These are phyloP conservation scores for Aschersonia sp. DNA, from an alignment of 2,329 filamentous ascomycete species.

Conservation along the genomic window DNA sequence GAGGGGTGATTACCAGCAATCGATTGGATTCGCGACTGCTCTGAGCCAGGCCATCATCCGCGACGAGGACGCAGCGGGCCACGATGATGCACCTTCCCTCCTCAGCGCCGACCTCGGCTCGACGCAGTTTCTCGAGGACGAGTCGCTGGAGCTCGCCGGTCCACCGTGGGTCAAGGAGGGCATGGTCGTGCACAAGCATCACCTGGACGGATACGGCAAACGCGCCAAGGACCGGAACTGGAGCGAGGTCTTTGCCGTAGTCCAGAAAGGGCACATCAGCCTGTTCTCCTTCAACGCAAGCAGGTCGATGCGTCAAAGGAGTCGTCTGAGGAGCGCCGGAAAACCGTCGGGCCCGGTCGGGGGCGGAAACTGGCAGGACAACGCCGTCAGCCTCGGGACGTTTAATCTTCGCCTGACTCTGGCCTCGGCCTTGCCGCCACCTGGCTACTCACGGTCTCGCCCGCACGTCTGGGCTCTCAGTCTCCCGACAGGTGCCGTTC, in stretches of 20 bases:
- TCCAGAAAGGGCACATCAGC: constrained; percentile 87
- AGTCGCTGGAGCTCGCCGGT: constrained; percentile 77
- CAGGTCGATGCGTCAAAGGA: constrained; percentile 59
- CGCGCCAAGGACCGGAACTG: constrained; percentile 89
- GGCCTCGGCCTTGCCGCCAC: constrained; percentile 75
- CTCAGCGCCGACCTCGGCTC: constrained; percentile 45
- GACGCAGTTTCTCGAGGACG: constrained; percentile 70
- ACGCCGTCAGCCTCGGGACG: constrained; percentile 75
- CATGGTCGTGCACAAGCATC: constrained; percentile 89
- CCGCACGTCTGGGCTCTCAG: constrained; percentile 92
- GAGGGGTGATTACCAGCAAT: constrained; percentile 78
- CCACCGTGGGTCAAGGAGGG: constrained; percentile 99
- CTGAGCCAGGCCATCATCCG: constrained; percentile 93
- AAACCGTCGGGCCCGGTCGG: constrained; percentile 54
- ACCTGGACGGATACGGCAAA: constrained; percentile 80
- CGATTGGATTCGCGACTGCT: constrained; percentile 93
- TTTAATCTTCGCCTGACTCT: constrained; percentile 86
- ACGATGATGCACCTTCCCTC: constrained; percentile 29
- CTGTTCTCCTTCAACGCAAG: constrained; percentile 84
- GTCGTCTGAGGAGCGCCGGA: constrained; percentile 31
- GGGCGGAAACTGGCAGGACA: constrained; percentile 96
- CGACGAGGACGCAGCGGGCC: constrained; percentile 51
- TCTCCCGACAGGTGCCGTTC: constrained; percentile 81
- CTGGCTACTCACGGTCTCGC: constrained; percentile 80
- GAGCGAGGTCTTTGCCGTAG: constrained; percentile 89